Base-by-base conservation (phyloP, 305 asterid genomes). In the Plantago coronopus region DNA sequence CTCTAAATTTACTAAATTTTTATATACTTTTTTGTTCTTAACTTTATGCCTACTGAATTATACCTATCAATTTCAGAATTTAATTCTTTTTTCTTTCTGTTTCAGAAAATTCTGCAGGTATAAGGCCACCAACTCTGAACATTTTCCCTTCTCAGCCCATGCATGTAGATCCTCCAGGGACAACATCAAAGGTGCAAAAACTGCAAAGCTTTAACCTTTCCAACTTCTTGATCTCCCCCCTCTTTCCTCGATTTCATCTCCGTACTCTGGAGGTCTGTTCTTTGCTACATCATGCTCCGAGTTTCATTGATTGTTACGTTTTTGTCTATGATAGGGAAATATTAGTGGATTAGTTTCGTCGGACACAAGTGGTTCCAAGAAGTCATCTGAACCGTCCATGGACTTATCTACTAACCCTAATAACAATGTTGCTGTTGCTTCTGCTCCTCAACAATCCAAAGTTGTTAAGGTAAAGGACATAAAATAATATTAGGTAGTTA, bases 131-230 rank as follows among this genome's bases (percentile, higher is more conserved):
- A 47, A 90, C 97, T 51, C 79, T 87, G 37, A 87, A 85, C 82
- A 90, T 90, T 57, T 90, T 90, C 71, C 96, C 97, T 31, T 87
- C 97, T 40, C 95, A 85, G 66, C 97, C 96, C 81, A 90, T 90
- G 96, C 97, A 90, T 79, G 96, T 76, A 50, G 89, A 78, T 65
- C 96, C 95, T 74, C 77, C 91, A 40, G 54, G 84, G 61, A 51
- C 76, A 54, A 14, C 76, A 67, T 54, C 80, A 48, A 80, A 78
- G 89, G 95, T 85, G 78, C 29, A 2, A 17, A 63, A 40, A 47
- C 72, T 54, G 53, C 69, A 63, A 68, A 54, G 19, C 27, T 56
- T 40, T 10, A 5, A 34, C 10, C 20, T 65, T 31, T 16, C 23
- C 17, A 51, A 6, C 59, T 55, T 44, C 49, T 68, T 59, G 69